Percentiles rank a stretch among this genome's conserved stretches.
Evolutionary conservation across 148 eudicot genomes (phyloP).

Genomic region (Amaranthus palmeri): DNA sequence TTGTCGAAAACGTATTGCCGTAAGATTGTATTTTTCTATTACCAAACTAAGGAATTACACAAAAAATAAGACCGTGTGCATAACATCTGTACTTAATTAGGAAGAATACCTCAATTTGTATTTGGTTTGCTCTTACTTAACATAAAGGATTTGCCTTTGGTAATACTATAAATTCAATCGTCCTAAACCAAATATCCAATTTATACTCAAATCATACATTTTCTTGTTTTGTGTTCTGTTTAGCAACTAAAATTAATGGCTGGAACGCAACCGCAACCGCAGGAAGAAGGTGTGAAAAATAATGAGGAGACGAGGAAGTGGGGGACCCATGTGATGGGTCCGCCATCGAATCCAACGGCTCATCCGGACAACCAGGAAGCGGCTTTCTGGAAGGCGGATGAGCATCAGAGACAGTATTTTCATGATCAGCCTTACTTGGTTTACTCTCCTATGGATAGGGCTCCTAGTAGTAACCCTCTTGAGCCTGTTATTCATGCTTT

Average conservation of each 20-base stretch:
- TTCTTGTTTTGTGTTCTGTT: neutral
- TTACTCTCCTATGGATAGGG: slow-evolving; percentile 44
- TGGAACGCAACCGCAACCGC: neutral
- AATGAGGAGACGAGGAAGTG: slow-evolving; percentile 41
- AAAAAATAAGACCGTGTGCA: neutral
- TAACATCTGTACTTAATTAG: neutral
- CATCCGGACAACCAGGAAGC: slow-evolving; percentile 68
- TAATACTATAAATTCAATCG: neutral
- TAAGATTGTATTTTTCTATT: no score
- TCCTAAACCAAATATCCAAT: neutral
- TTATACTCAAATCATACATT: neutral
- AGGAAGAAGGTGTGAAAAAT: neutral
- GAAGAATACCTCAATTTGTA: neutral
- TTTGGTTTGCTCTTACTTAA: neutral
- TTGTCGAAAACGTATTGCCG: no score
- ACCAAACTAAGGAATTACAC: no score
- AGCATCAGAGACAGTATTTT: slow-evolving; percentile 30
- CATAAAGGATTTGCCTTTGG: neutral
- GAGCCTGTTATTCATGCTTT: slow-evolving; percentile 44
- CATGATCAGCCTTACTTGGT: slow-evolving; percentile 54
- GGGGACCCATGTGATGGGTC: slow-evolving; percentile 71
- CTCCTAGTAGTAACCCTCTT: slow-evolving; percentile 49
- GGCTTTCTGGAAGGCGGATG: slow-evolving; percentile 52
- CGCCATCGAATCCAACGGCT: slow-evolving; percentile 47
- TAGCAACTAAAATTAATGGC: neutral